phyloP scores from a whole-genome alignment of 306 rosid genomes.

The Vigna nakashimae region DNA sequence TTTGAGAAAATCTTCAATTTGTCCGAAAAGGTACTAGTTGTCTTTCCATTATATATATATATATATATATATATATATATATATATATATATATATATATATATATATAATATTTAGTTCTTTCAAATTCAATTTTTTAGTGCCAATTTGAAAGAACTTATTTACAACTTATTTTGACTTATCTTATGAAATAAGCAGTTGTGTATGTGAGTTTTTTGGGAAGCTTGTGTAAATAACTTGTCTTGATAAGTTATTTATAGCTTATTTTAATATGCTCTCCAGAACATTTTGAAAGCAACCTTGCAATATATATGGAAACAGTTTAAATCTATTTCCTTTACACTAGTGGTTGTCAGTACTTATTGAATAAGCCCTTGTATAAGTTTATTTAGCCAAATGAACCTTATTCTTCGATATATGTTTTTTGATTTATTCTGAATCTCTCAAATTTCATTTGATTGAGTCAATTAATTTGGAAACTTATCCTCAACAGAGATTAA shows the following conservation, averaged over 20 bases:
- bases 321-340: not conserved
- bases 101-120: not conserved
- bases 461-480: conserved; percentile 18
- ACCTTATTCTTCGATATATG: conserved; percentile 26
- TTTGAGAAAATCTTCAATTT: conserved; percentile 73
- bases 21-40: conserved; percentile 65
- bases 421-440: conserved; percentile 24
- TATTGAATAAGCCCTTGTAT: not conserved
- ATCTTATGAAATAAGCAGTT: not conserved
- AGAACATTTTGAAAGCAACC: not conserved
- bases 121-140: conserved; percentile 25
- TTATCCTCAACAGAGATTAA: conserved; percentile 44
- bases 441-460: conserved; percentile 33
- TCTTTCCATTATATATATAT: not conserved
- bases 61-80: too few relatives aligned
- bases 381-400: not conserved
- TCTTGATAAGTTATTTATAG: not conserved
- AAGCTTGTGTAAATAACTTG: not conserved
- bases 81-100: too few relatives aligned
- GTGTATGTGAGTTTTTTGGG: not conserved
- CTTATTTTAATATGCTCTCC: not conserved
- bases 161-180: not conserved
- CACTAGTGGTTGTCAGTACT: not conserved
- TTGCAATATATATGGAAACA: not conserved
- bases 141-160: not conserved